These are phyloP conservation scores for Tolypocladium inflatum DNA, from an alignment of 2,329 filamentous ascomycete genomes.

Conservation along the genomic window DNA sequence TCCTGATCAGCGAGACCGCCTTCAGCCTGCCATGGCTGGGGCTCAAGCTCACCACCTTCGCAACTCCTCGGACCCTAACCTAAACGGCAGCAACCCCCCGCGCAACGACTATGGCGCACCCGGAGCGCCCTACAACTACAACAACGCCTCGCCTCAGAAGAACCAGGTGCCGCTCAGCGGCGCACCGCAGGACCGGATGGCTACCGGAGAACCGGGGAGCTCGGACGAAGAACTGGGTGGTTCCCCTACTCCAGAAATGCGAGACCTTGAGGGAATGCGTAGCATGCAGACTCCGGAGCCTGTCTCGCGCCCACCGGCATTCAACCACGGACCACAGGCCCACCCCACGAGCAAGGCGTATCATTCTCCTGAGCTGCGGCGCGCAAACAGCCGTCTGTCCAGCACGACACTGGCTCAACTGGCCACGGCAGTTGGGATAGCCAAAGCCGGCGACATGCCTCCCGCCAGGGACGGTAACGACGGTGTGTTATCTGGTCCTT, in stretches of 20 bases:
- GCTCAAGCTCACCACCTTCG: slow-evolving; percentile 28
- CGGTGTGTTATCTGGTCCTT: slow-evolving; percentile 28
- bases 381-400: slow-evolving; percentile 77
- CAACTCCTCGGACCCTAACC: slow-evolving; percentile 37
- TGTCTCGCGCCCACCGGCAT: slow-evolving; percentile 68
- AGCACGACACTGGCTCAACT: slow-evolving; percentile 73
- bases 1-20: slow-evolving; percentile 28
- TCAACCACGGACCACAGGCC: slow-evolving; percentile 65
- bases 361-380: slow-evolving; percentile 67
- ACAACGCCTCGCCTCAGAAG: slow-evolving; percentile 19
- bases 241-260: slow-evolving; percentile 28
- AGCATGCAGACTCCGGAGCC: slow-evolving; percentile 60
- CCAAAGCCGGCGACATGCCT: slow-evolving; percentile 25
- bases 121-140: slow-evolving; percentile 13
- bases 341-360: slow-evolving; percentile 60
- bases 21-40: slow-evolving; percentile 22
- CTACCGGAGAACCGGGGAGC: slow-evolving; percentile 42
- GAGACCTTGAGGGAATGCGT: slow-evolving; percentile 44
- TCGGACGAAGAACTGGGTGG: slow-evolving; percentile 45
- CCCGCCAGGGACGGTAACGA: slow-evolving; percentile 22
- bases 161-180: slow-evolving; percentile 26
- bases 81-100: slow-evolving; percentile 10
- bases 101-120: slow-evolving; percentile 12
- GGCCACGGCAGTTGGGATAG: slow-evolving; percentile 54
- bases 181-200: slow-evolving; percentile 33